phyloP scores from a whole-genome alignment of 345 rosid species.

The Gossypium mustelinum region DNA sequence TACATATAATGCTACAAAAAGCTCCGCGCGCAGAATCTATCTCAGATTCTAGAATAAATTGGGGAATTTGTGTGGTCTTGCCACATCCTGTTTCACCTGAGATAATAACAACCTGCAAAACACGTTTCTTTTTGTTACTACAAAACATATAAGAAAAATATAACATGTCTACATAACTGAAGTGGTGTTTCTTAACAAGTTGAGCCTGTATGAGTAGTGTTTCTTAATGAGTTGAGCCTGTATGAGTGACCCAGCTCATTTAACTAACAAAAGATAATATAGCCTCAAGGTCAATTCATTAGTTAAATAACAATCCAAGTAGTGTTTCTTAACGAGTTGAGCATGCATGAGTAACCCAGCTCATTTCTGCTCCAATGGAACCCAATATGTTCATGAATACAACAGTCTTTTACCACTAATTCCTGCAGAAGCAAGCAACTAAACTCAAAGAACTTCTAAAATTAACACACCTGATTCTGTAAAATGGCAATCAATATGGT shows the following conservation, averaged over 20 bases:
- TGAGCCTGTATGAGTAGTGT: background rate
- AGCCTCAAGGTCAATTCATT: background rate
- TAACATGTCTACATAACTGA: background rate
- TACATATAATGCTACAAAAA: conserved; percentile 76
- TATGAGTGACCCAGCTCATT: background rate
- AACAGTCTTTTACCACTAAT: background rate
- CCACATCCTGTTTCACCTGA: conserved; percentile 99
- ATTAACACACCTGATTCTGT: conserved; percentile 58
- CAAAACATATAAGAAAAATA: background rate
- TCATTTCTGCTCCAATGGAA: background rate
- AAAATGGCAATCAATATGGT: conserved; percentile 51
- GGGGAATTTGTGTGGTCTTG: conserved; percentile 97
- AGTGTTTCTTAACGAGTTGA: background rate
- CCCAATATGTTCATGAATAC: conserved; percentile 1
- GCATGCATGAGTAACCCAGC: background rate
- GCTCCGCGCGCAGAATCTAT: conserved; percentile 66
- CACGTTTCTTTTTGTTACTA: background rate
- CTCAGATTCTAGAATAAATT: conserved; percentile 80
- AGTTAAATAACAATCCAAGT: background rate
- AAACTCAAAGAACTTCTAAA: background rate
- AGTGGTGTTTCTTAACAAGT: background rate
- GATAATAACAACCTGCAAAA: conserved; percentile 69
- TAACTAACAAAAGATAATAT: background rate
- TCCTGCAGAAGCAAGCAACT: conserved; percentile 2
- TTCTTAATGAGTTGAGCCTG: background rate